Evolutionary conservation across 441 rosid species (phyloP).

Genomic region (Pelargonium citronellum): DNA sequence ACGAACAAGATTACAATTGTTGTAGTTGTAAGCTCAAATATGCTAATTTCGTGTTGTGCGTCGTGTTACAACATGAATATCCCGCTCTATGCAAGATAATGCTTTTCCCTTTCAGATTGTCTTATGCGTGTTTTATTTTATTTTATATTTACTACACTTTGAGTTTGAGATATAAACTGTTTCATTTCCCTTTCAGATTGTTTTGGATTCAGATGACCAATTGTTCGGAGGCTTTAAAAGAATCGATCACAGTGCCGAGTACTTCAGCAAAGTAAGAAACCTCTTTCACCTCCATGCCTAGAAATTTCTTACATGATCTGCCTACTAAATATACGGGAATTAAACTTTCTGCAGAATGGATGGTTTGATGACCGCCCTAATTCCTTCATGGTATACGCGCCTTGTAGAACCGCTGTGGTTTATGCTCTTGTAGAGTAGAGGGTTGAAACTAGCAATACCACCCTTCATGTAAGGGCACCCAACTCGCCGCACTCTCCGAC

Average conservation of each 20-base stretch:
- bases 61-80: too few relatives aligned
- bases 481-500: background rate
- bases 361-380: conserved; percentile 63
- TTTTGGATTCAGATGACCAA: conserved; percentile 72
- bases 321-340: background rate
- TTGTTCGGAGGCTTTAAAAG: conserved; percentile 75
- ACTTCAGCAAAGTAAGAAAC: conserved; percentile 66
- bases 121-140: background rate
- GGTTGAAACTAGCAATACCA: background rate
- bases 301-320: background rate
- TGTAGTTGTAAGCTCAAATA: too few relatives aligned
- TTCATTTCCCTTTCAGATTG: conserved; percentile 41
- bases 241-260: conserved; percentile 54
- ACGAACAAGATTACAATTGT: too few relatives aligned
- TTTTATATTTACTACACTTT: background rate
- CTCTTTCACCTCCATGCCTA: background rate
- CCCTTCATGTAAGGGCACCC: background rate
- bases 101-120: background rate
- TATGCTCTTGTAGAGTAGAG: conserved; percentile 63
- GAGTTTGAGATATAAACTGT: background rate
- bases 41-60: too few relatives aligned
- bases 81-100: background rate
- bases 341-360: conserved; percentile 54
- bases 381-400: conserved; percentile 76
- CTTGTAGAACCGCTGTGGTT: conserved; percentile 82